Base-by-base conservation (phyloP, 2,329 filamentous ascomycete genomes). In the Colletotrichum australisinense region DNA sequence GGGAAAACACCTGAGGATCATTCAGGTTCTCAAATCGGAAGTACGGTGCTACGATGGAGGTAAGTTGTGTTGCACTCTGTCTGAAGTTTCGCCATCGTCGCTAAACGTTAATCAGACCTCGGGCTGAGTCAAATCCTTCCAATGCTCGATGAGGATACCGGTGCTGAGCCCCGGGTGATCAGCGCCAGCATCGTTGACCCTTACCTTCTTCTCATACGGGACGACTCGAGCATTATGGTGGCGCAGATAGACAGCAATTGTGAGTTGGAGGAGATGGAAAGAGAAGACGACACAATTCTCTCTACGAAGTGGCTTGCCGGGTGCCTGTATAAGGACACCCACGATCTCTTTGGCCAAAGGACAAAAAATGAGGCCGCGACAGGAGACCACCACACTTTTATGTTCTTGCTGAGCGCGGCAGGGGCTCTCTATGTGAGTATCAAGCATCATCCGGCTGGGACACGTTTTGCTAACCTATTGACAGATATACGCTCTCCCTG, bases 71-170 rank as follows among this genome's bases (percentile, higher is more conserved):
- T 28, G 35, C 2, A 2, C 35, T 35, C 9, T 67, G 76, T 56
- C 77, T 57, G 28, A 55, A 28, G 60, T 55, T 14, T 53, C 60
- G 46, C 5, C 9, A 9, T 3, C 38, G 16, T 49, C 11, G 69
- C 73, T 76, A 67, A 57, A n/a, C 16, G 38, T 56, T 8, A 35
- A 3, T 1, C 78, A 95, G 94, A 97, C 81, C 89, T 99, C 72
- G 94, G 93, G 12, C 88, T 99, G 66, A 92, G 93, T 58, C 96
- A 98, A 79, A 98, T 99, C 67, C 89, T 98, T 63, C 95, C 95
- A 1, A 95, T 98, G 89, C 90, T 94, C 74, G 97, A 98, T 78
- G 97, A 98, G 78, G 94, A 97, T 76, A 95, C 93, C 0, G 95
- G 93, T 14, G 92, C 90, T 24, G 94, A 98, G 78, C 92, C 94